phyloP scores from a whole-genome alignment of 768 basidiomycete genomes.

The Termitomyces bulborhizus region DNA sequence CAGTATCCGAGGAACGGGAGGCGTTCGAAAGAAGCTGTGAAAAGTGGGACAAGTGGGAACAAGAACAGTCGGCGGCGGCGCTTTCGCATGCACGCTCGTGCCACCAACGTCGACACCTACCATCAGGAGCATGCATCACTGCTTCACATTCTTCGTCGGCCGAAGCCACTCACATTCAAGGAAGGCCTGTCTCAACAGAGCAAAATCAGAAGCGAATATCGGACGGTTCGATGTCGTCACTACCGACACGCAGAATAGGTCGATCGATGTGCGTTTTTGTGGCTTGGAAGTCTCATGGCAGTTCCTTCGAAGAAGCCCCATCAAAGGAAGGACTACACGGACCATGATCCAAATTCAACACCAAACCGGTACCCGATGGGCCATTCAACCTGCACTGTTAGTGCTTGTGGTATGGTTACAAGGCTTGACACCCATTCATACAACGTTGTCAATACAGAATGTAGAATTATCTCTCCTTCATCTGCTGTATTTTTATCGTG shows the following conservation, averaged over 20 bases:
- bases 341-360: neutral
- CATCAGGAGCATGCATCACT: neutral
- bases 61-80: slow-evolving; percentile 18
- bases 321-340: neutral
- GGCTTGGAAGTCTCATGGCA: slow-evolving; percentile 44
- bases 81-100: neutral
- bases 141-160: neutral
- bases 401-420: neutral
- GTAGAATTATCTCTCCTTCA: neutral
- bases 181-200: neutral
- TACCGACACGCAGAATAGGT: slow-evolving; percentile 38
- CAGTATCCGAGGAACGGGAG: slow-evolving; percentile 44
- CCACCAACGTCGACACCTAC: neutral
- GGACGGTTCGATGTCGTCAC: slow-evolving; percentile 12
- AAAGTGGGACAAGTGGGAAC: slow-evolving; percentile 48
- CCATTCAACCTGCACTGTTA: neutral
- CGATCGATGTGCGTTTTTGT: slow-evolving; percentile 48
- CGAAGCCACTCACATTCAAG: neutral
- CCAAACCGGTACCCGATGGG: neutral
- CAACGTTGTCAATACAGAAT: neutral
- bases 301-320: neutral
- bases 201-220: slow-evolving; percentile 6
- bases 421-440: neutral
- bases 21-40: slow-evolving; percentile 51
- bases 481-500: neutral